These are phyloP conservation scores for Phyllosticta citribraziliensis DNA, from an alignment of 2,329 filamentous ascomycete species.

Conservation along the genomic window DNA sequence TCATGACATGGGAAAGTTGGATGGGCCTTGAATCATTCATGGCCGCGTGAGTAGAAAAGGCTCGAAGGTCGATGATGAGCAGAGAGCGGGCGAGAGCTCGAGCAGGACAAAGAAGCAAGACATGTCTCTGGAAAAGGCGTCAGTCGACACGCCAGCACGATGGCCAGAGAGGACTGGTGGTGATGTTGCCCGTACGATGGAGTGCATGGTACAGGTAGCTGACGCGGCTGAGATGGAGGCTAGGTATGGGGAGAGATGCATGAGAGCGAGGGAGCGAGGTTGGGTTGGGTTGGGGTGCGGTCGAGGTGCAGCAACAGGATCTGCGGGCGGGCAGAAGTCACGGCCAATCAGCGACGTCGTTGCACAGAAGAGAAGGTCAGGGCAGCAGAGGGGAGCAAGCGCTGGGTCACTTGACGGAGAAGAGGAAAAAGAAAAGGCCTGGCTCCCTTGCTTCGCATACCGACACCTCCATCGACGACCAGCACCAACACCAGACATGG, in stretches of 20 bases:
- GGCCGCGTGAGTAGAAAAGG: not conserved
- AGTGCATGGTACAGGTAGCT: not conserved
- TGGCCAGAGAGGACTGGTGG: not conserved
- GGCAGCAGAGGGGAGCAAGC: not conserved
- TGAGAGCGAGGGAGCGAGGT: too few relatives aligned
- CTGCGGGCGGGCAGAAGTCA: constrained; percentile 1
- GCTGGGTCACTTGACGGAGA: not conserved
- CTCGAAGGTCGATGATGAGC: not conserved
- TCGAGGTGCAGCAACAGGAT: not conserved
- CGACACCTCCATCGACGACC: too few relatives aligned
- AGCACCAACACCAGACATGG: not conserved
- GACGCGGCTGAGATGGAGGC: not conserved
- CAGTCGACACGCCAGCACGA: not conserved
- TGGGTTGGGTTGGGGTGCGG: not conserved
- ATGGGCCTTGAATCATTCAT: not conserved
- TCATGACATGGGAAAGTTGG: not conserved
- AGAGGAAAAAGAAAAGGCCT: too few relatives aligned
- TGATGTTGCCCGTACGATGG: not conserved
- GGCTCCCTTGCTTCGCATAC: too few relatives aligned
- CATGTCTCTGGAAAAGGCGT: not conserved
- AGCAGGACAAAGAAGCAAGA: not conserved
- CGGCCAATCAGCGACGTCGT: constrained; percentile 1
- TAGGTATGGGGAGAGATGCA: not conserved
- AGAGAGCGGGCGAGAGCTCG: not conserved
- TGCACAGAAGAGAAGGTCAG: not conserved